These are phyloP conservation scores for Berkeleyomyces basicola DNA, from an alignment of 2,329 filamentous ascomycete species.

Conservation along the genomic window DNA sequence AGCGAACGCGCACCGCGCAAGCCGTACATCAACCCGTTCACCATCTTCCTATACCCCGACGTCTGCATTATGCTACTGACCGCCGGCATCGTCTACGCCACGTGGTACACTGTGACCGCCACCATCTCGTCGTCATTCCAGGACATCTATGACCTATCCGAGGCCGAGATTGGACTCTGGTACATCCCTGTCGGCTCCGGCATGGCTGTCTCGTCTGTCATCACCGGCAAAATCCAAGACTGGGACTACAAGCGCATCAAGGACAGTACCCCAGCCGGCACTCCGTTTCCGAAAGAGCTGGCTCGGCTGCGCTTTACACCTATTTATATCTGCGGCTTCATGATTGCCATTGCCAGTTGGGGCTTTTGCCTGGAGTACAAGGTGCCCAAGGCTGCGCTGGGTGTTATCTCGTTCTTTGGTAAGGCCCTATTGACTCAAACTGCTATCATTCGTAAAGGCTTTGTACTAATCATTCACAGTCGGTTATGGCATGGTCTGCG, in stretches of 20 bases:
- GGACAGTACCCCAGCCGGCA: background rate
- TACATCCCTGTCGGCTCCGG: constrained; percentile 20
- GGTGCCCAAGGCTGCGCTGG: constrained; percentile 17
- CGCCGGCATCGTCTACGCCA: constrained; percentile 21
- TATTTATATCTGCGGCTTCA: constrained; percentile 16
- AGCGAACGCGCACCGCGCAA: background rate
- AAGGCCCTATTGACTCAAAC: constrained; percentile 6
- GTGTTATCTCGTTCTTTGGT: constrained; percentile 18
- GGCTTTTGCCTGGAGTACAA: constrained; percentile 18
- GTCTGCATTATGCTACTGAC: constrained; percentile 19
- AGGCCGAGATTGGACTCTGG: constrained; percentile 21
- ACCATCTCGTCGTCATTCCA: constrained; percentile 22
- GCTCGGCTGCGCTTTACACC: constrained; percentile 19
- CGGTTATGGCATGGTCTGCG: constrained; percentile 19
- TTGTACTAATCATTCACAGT: constrained; percentile 13
- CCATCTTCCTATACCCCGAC: constrained; percentile 20
- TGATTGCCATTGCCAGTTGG: constrained; percentile 18
- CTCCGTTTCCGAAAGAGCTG: constrained; percentile 18
- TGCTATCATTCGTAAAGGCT: background rate
- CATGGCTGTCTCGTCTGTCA: constrained; percentile 19
- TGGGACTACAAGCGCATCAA: constrained; percentile 19
- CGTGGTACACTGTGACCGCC: constrained; percentile 22
- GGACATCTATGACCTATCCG: constrained; percentile 18
- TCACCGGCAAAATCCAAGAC: constrained; percentile 20
- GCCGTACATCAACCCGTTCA: constrained; percentile 19